Percentiles rank a stretch among this genome's conserved stretches.
phyloP scores from a whole-genome alignment of 2,329 filamentous ascomycete species.

The Colletotrichum navitas region DNA sequence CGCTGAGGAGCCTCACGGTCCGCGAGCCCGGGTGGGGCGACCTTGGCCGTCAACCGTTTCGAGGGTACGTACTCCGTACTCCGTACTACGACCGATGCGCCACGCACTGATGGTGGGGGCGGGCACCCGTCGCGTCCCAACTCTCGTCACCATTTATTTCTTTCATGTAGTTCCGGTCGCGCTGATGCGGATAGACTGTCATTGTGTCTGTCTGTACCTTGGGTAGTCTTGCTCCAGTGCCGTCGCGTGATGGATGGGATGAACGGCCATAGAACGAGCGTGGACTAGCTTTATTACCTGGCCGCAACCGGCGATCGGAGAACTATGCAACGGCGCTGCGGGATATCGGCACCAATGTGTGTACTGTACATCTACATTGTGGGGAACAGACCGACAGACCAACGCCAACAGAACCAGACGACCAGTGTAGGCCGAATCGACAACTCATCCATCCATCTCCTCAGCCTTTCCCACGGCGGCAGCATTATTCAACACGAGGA shows the following conservation, averaged over 20 bases:
- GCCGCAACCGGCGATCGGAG: neutral
- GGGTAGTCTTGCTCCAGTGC: neutral
- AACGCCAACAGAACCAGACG: neutral
- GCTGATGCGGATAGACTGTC: no score
- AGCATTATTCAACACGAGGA: slow-evolving; percentile 28
- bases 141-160: no score
- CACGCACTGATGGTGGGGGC: neutral
- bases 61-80: slow-evolving; percentile 34
- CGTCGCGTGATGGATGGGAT: slow-evolving; percentile 18
- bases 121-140: neutral
- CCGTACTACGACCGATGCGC: neutral
- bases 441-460: neutral
- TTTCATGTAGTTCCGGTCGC: no score
- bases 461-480: neutral
- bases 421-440: neutral
- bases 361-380: neutral
- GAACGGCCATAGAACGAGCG: slow-evolving; percentile 6
- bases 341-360: neutral
- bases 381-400: no score
- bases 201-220: neutral
- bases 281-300: neutral
- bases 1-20: neutral
- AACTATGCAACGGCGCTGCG: neutral
- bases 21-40: slow-evolving; percentile 7
- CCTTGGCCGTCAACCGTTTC: neutral